Base-by-base conservation (phyloP, 2,329 filamentous ascomycete genomes). In the Raffaelea albimanens region DNA sequence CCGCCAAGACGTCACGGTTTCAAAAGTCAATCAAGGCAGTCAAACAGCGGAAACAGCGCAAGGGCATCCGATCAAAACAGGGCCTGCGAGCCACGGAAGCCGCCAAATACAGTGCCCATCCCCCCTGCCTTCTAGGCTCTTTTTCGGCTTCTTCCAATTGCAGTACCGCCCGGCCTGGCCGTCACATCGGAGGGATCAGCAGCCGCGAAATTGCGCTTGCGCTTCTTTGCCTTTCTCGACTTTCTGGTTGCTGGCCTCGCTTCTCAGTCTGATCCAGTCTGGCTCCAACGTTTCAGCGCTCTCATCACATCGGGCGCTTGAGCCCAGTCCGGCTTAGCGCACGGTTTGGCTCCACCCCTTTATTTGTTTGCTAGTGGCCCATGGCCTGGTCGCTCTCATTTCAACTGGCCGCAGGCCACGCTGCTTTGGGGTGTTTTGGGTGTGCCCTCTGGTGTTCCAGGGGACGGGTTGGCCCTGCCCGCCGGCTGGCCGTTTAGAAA, bases 271-370 rank as follows among this genome's bases (percentile, higher is more conserved):
- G 20, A 11, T 40, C 31, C 13, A 13, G 25, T 13, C 25, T 29
- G 25, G 25, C 34, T 52, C 49, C 40, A 45, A 46, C 44, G 51
- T 53, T 53, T 50, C 48, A 50, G 45, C 46, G 34, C 40, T 14
- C 7, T 16, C 41, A 49, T 48, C 46, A 47, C 49, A 51, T 47
- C 39, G 25, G 41, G 31, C 51, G 39, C 46, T 52, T 47, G 39
- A 18, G 16, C 44, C 40, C 7, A 23, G 43, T 36, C 23, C 3
- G 47, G 43, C 2, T 21, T 51, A 51, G 49, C 38, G 29, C 10
- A 14, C 11, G 9, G 25, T 29, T 19, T 29, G 36, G 18, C 38
- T 40, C 23, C 46, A 47, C 51, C 49, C 50, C 49, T 49, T 50
- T 51, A 50, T 48, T 51, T 51, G 42, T 45, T 38, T 34, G 25